Conservation (phyloP, 2,329 filamentous ascomycete species). For the Achaetomium macrosporum region DNA sequence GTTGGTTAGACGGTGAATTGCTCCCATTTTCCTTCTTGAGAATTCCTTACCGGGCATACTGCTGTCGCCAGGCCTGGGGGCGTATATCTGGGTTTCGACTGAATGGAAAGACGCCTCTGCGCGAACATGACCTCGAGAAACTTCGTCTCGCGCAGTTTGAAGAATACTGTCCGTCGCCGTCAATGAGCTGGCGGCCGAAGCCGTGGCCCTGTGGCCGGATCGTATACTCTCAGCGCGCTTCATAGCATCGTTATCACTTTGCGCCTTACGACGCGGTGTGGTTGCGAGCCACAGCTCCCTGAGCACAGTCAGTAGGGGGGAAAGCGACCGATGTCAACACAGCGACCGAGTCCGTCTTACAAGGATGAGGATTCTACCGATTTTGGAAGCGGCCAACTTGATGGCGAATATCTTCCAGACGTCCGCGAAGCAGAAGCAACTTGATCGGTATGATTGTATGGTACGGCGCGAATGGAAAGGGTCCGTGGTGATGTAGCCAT, state of each 20-base stretch:
- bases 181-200: background rate
- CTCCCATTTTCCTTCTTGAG: background rate
- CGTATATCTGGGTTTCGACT: constrained; percentile 9
- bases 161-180: background rate
- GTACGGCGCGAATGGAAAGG: constrained; percentile 15
- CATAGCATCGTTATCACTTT: background rate
- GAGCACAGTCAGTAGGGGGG: background rate
- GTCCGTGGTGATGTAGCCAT: constrained; percentile 6
- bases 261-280: background rate
- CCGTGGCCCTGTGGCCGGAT: background rate
- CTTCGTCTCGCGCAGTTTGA: background rate
- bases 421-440: background rate
- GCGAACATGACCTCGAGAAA: background rate
- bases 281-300: background rate
- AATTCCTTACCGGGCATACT: background rate
- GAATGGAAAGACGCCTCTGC: background rate
- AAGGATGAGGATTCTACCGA: background rate
- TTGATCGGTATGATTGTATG: constrained; percentile 6
- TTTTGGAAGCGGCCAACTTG: constrained; percentile 16
- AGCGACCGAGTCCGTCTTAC: constrained; percentile 1
- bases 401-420: constrained; percentile 10
- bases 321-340: background rate
- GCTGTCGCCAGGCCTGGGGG: background rate
- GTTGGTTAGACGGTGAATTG: background rate
- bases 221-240: background rate